Evolutionary conservation across 306 rosid genomes (phyloP).

Genomic region (Vachellia pachyceras): DNA sequence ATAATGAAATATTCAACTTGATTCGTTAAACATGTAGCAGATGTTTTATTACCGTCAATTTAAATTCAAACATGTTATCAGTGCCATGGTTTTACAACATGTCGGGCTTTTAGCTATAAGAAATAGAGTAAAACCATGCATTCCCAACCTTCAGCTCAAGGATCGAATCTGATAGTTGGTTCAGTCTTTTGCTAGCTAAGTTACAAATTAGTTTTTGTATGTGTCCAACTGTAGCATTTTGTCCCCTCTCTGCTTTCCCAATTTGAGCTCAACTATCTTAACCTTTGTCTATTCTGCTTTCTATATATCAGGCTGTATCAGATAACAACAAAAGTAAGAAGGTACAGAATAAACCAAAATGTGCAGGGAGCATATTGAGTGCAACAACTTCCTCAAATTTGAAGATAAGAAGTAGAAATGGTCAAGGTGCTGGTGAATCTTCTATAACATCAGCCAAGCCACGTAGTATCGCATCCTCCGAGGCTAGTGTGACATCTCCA

Average conservation of each 20-base stretch:
- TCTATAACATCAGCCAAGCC: slow-evolving; percentile 26
- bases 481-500: slow-evolving; percentile 43
- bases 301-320: slow-evolving; percentile 40
- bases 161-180: too few relatives aligned
- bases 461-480: slow-evolving; percentile 23
- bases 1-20: too few relatives aligned
- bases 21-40: too few relatives aligned
- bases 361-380: slow-evolving; percentile 36
- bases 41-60: too few relatives aligned
- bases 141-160: too few relatives aligned
- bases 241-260: slow-evolving; percentile 1
- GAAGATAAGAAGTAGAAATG: slow-evolving; percentile 37
- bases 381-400: slow-evolving; percentile 38
- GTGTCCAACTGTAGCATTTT: slow-evolving; percentile 10
- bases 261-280: slow-evolving; percentile 4
- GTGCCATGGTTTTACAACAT: too few relatives aligned
- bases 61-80: too few relatives aligned
- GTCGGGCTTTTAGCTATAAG: too few relatives aligned
- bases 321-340: slow-evolving; percentile 39
- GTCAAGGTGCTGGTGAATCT: slow-evolving; percentile 35
- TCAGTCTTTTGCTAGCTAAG: background rate
- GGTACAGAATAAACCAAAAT: slow-evolving; percentile 45
- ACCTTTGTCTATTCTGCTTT: slow-evolving; percentile 19
- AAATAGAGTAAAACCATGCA: too few relatives aligned
- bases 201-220: background rate